phyloP scores from a whole-genome alignment of 2,329 filamentous ascomycete species.

The Fusarium avenaceum region DNA sequence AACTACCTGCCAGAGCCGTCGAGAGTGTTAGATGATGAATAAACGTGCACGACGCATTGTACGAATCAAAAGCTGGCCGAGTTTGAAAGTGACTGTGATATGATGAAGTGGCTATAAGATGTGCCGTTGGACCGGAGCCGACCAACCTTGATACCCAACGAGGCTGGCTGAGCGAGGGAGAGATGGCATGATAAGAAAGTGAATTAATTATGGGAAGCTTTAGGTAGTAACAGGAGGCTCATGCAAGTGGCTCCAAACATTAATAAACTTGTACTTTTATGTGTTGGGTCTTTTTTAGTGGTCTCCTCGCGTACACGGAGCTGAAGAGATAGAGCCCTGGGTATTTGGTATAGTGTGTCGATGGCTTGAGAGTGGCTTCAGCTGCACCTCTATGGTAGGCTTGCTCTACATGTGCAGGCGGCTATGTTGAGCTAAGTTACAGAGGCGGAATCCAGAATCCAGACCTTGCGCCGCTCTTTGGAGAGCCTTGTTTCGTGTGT shows the following conservation, averaged over 20 bases:
- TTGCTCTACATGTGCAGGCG: conserved; percentile 10
- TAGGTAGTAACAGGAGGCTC: too few species aligned
- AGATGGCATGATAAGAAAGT: conserved; percentile 12
- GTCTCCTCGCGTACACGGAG: conserved; percentile 22
- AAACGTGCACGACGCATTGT: conserved; percentile 20
- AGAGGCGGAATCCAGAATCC: conserved; percentile 30
- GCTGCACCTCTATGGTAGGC: conserved; percentile 12
- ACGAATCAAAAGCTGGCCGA: conserved; percentile 12
- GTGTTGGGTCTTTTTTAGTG: background rate
- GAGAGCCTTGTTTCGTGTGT: background rate
- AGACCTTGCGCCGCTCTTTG: conserved; percentile 16
- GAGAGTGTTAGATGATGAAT: conserved; percentile 39
- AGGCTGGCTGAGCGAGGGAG: conserved; percentile 32
- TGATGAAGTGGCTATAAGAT: conserved; percentile 24
- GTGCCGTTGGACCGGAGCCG: conserved; percentile 8
- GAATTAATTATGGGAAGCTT: too few species aligned
- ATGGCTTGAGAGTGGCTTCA: conserved; percentile 37
- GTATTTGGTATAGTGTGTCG: conserved; percentile 6
- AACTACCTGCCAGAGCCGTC: conserved; percentile 29
- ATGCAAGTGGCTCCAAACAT: too few species aligned
- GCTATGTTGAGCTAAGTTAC: conserved; percentile 24
- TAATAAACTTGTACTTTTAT: background rate
- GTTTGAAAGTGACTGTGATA: conserved; percentile 19
- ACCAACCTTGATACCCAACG: background rate
- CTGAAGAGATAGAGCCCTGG: conserved; percentile 19